Evolutionary conservation across 179 eudicot species (phyloP).

Genomic region (Silene coronaria): DNA sequence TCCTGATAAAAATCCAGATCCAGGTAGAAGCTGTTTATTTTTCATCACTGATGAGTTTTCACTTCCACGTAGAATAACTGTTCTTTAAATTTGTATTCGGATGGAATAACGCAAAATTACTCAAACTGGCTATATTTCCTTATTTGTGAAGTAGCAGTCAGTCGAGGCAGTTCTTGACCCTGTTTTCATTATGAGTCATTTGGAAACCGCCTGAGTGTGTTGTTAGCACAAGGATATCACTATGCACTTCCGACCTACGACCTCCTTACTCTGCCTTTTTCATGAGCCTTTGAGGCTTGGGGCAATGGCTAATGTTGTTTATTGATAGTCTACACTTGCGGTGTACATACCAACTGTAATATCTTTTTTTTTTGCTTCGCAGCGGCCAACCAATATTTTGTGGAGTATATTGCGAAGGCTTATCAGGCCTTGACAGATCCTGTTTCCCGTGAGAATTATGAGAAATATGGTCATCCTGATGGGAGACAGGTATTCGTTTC

Average conservation of each 20-base stretch:
- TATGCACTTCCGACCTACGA: background rate
- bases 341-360: background rate
- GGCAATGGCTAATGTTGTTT: background rate
- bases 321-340: background rate
- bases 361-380: conserved; percentile 21
- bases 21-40: conserved; percentile 48
- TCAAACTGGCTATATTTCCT: background rate
- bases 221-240: background rate
- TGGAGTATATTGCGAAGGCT: conserved; percentile 86
- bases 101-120: background rate
- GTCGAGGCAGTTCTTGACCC: background rate
- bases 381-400: conserved; percentile 84
- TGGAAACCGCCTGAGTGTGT: background rate
- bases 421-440: conserved; percentile 96
- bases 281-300: background rate
- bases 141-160: background rate
- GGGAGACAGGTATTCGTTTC: conserved; percentile 74
- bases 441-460: conserved; percentile 80
- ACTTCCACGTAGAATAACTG: background rate
- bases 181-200: background rate
- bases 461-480: conserved; percentile 97
- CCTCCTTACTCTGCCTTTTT: background rate
- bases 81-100: background rate
- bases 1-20: conserved; percentile 99
- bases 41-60: background rate